Base-by-base conservation (phyloP, 805 yeast species). In the Phaffomyces antillensis region DNA sequence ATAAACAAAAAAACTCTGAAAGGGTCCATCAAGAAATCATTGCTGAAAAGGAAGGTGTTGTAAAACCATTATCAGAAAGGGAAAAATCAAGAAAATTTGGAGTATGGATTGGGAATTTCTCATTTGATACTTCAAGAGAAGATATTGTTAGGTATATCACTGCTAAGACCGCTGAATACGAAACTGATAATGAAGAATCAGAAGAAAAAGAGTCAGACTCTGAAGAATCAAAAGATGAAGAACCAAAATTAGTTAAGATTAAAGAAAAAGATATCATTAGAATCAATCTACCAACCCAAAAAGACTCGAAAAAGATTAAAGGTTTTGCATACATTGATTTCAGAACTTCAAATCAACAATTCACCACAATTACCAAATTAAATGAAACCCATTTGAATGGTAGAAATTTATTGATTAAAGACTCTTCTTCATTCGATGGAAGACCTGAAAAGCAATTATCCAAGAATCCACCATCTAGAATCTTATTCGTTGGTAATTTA, bases 301-400 rank as follows among this genome's bases (percentile, higher is more conserved):
- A 77, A 50, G 81, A 75, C 26, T 67, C 70, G 33, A 77, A 75
- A 51, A 83, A 82, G 57, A 78, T 77, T 49, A 68, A 82, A 60
- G 95, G 99, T 1, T 93, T 90, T 63, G 96, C 96, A 4, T 90
- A 93, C 62, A 77, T 91, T 51, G 97, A 93, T 63, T 81, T 93
- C 55, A 66, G 71, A 10, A 73, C 77, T 2, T 72, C 65, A 37
- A 74, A 73, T 35, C 85, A 84, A 50, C 79, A 85, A 59, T 61
- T 70, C 17, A 66, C 79, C 3, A 89, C 82, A 1, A 68, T 91
- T 10, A 36, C 40, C 4, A 67, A 73, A 1, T 68, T 91, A 42
- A 77, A 86, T 37, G 99, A 93, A 63, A 60, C 72, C 15, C 68
- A 76, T 17, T 69, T 93, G 50, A 87, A 86, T 57, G 96, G 96